A percentile compares a stretch with the other conserved stretches of the same genome.
Evolutionary conservation across 2,329 filamentous ascomycete species (phyloP).

Genomic region (Mariannaea elegans): DNA sequence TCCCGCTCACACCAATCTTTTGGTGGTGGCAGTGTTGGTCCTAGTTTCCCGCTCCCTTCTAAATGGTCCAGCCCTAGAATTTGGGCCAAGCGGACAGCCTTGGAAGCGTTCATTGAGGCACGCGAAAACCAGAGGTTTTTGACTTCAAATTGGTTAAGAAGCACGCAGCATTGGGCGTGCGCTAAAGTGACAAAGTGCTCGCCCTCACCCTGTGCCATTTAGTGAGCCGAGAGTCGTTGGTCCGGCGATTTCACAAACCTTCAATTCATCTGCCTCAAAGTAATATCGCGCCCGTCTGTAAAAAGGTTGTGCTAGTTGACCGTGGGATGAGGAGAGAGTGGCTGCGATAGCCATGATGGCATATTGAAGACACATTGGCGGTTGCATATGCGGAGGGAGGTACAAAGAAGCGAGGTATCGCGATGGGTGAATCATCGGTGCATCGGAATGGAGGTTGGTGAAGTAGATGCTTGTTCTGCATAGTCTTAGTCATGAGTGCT

Average conservation of each 20-base stretch:
- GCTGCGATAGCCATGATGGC: conserved; percentile 34
- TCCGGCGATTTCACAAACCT: conserved; percentile 1
- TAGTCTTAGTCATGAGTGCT: not conserved
- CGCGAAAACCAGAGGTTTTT: conserved; percentile 83
- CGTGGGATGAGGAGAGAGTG: conserved; percentile 17
- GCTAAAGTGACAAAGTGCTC: conserved; percentile 61
- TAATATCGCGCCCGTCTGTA: conserved; percentile 35
- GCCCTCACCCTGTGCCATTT: conserved; percentile 32
- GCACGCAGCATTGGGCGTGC: conserved; percentile 79
- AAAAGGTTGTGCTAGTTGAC: conserved; percentile 27
- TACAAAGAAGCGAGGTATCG: conserved; percentile 36
- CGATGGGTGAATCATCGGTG: conserved; percentile 31
- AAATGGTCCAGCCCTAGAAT: conserved; percentile 84
- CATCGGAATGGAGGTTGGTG: conserved; percentile 21
- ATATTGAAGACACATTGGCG: conserved; percentile 39
- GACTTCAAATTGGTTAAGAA: conserved; percentile 80
- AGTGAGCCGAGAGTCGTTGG: not conserved
- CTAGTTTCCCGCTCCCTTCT: conserved; percentile 72
- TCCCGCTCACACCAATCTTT: conserved; percentile 78
- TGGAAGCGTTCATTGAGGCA: conserved; percentile 81
- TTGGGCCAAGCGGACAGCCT: conserved; percentile 72
- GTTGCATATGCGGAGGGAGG: conserved; percentile 37
- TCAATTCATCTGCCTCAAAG: conserved; percentile 36
- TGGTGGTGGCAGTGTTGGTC: conserved; percentile 76
- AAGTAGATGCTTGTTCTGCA: conserved; percentile 34